Percentiles rank a stretch among this genome's conserved stretches.
Evolutionary conservation across 2,329 filamentous ascomycete genomes (phyloP).

Genomic region (Fusarium hainanense): DNA sequence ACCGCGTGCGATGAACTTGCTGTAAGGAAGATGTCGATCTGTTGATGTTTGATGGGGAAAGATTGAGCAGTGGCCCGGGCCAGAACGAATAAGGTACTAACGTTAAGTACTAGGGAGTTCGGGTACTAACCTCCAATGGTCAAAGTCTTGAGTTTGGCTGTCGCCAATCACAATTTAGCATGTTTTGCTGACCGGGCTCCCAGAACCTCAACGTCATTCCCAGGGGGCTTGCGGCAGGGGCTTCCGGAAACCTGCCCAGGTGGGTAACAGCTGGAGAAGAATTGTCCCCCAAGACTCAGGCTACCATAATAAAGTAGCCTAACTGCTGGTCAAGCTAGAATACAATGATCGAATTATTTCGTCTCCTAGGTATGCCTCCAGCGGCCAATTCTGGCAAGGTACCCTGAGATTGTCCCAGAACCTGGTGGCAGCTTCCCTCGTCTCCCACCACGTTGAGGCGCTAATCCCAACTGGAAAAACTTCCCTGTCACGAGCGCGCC

Average conservation of each 20-base stretch:
- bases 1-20: too few species aligned
- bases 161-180: constrained; percentile 36
- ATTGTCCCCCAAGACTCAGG: too few species aligned
- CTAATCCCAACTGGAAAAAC: constrained; percentile 43
- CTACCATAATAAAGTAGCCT: too few species aligned
- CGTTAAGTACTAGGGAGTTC: neutral
- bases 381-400: too few species aligned
- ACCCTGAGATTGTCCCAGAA: constrained; percentile 26
- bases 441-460: constrained; percentile 41
- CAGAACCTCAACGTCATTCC: constrained; percentile 43
- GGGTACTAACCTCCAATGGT: neutral
- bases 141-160: neutral
- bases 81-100: constrained; percentile 5
- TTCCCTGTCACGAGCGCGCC: constrained; percentile 30
- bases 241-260: constrained; percentile 36
- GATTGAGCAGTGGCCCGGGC: constrained; percentile 15
- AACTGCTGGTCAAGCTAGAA: too few species aligned
- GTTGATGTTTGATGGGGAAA: constrained; percentile 10
- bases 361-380: too few species aligned
- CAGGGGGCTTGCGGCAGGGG: constrained; percentile 31
- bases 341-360: too few species aligned
- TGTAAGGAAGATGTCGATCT: constrained; percentile 1
- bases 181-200: constrained; percentile 39
- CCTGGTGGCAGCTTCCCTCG: constrained; percentile 23
- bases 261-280: too few species aligned